Conservation (phyloP, 345 rosid genomes). For the Pistacia integerrima region DNA sequence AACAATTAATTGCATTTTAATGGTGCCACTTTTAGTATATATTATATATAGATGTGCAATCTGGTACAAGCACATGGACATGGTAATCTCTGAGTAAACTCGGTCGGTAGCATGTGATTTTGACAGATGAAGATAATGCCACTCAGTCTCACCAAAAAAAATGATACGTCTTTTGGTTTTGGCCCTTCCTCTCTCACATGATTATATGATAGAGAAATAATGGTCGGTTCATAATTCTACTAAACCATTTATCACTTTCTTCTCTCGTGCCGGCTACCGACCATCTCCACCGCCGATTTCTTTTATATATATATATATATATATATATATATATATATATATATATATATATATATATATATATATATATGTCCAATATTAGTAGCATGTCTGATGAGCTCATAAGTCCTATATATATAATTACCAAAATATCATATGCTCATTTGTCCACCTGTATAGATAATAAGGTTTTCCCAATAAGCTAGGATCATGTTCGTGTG, state of each 20-base stretch:
- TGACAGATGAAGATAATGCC: neutral
- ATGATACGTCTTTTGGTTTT: too few relatives aligned
- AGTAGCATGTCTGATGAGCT: too few relatives aligned
- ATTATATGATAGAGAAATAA: neutral
- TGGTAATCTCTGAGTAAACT: neutral
- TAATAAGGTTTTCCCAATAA: too few relatives aligned
- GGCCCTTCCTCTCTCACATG: neutral
- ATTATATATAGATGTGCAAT: neutral
- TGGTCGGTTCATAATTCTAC: neutral
- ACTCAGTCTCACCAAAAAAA: neutral
- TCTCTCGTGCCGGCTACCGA: constrained; percentile 1
- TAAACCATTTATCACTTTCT: neutral
- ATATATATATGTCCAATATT: neutral
- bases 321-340: neutral
- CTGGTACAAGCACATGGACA: neutral
- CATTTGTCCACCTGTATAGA: too few relatives aligned
- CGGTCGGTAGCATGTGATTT: constrained; percentile 7
- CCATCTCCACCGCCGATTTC: neutral
- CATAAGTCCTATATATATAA: too few relatives aligned
- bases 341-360: neutral
- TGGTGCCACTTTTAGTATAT: neutral
- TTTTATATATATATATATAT: neutral
- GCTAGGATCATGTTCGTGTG: too few relatives aligned
- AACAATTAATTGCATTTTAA: neutral
- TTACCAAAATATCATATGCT: too few relatives aligned